A percentile compares a stretch with the other conserved stretches of the same genome.
Evolutionary conservation across 2,329 filamentous ascomycete genomes (phyloP).

Genomic region (Fusarium sp.): DNA sequence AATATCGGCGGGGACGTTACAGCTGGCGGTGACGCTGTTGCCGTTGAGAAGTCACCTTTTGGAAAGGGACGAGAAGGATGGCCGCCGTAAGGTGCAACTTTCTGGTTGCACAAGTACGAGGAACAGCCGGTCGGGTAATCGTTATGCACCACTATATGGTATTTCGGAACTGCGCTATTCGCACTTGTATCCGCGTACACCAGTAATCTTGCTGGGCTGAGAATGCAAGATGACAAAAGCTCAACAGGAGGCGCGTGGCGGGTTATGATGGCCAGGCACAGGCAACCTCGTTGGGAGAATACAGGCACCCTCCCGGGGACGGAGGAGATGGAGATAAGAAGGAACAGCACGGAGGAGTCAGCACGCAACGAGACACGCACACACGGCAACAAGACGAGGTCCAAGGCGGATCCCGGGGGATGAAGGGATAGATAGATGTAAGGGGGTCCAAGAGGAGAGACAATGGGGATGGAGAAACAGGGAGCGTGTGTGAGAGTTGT

Average conservation of each 20-base stretch:
- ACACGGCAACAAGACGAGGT: conserved; percentile 30
- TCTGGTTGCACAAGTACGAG: conserved; percentile 42
- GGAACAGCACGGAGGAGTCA: conserved; percentile 33
- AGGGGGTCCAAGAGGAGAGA: conserved; percentile 32
- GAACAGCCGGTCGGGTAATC: conserved; percentile 35
- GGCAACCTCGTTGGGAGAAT: conserved; percentile 25
- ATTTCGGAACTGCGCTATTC: conserved; percentile 34
- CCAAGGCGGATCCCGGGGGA: conserved; percentile 38
- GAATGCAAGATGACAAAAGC: conserved; percentile 44
- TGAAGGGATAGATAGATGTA: conserved; percentile 39
- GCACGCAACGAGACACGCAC: conserved; percentile 14
- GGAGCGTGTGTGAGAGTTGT: conserved; percentile 42
- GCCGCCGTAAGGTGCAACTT: conserved; percentile 23
- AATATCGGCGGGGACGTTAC: conserved; percentile 22
- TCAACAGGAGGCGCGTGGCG: conserved; percentile 37
- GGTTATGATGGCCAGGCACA: conserved; percentile 43
- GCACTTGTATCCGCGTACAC: conserved; percentile 25
- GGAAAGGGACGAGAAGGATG: conserved; percentile 29
- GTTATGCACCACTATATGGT: conserved; percentile 33
- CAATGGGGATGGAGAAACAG: conserved; percentile 34
- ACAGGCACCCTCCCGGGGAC: conserved; percentile 25
- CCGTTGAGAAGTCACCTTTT: conserved; percentile 27
- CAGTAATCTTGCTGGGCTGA: conserved; percentile 46
- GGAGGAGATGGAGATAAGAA: conserved; percentile 43
- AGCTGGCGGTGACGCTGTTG: conserved; percentile 21